These are phyloP conservation scores for Aspergillus uvarum DNA, from an alignment of 2,329 filamentous ascomycete genomes.

Conservation along the genomic window DNA sequence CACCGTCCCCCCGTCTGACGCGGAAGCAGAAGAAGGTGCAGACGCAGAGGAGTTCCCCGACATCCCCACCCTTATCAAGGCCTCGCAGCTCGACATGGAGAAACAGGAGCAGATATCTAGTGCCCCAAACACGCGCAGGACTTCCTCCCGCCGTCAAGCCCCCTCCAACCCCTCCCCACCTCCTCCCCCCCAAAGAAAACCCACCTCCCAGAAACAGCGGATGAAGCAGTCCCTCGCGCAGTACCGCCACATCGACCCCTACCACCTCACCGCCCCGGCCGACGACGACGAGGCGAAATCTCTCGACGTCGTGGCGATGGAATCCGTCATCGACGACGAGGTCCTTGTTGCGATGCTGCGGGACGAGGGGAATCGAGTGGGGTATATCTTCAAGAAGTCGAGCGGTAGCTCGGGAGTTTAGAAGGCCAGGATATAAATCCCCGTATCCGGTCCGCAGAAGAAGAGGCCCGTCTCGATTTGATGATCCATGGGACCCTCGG, in stretches of 20 bases:
- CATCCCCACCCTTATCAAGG: conserved; percentile 38
- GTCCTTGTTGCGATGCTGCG: conserved; percentile 36
- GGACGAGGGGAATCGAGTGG: conserved; percentile 41
- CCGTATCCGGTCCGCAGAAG: too few relatives aligned
- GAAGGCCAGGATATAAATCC: too few relatives aligned
- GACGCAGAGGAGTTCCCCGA: conserved; percentile 29
- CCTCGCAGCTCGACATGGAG: conserved; percentile 41
- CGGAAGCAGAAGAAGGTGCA: conserved; percentile 7
- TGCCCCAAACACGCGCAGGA: neutral
- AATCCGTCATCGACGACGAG: conserved; percentile 33
- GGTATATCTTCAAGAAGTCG: conserved; percentile 43
- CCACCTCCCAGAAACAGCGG: conserved; percentile 31
- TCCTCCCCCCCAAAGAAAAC: neutral
- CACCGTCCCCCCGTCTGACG: conserved; percentile 11
- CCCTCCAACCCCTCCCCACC: neutral
- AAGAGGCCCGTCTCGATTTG: too few relatives aligned
- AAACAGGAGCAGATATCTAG: conserved; percentile 27
- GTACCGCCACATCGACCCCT: conserved; percentile 45
- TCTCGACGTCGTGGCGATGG: conserved; percentile 21
- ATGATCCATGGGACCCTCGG: too few relatives aligned
- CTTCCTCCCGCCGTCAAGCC: neutral
- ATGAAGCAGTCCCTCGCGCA: conserved; percentile 46
- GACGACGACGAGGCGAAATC: conserved; percentile 17
- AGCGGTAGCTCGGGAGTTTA: conserved; percentile 1
- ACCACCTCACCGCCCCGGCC: conserved; percentile 21